Evolutionary conservation across 176 grass and related monocot genomes (phyloP).

Genomic region (Triticum urartu): DNA sequence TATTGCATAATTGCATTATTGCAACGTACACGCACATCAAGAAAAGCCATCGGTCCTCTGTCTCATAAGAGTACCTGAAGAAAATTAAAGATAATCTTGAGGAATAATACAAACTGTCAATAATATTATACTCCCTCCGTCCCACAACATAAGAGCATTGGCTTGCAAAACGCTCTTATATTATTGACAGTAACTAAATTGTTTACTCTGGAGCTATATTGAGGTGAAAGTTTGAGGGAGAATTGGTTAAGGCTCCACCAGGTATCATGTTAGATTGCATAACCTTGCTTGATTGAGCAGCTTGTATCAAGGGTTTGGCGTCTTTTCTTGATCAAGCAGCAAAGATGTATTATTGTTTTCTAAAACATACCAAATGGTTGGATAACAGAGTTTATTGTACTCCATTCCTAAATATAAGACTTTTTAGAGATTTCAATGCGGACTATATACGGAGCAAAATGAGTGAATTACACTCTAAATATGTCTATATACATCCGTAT

Average conservation of each 20-base stretch:
- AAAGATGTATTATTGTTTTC: background rate
- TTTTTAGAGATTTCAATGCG: too few species aligned
- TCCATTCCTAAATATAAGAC: too few species aligned
- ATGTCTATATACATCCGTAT: too few species aligned
- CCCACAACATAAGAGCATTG: too few species aligned
- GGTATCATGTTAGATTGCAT: background rate
- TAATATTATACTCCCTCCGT: background rate
- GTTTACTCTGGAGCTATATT: background rate
- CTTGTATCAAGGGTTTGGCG: background rate
- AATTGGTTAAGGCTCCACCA: background rate
- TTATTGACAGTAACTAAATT: background rate
- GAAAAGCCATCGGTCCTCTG: background rate
- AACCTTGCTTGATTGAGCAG: background rate
- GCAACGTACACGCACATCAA: background rate
- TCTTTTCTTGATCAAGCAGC: conserved; percentile 4
- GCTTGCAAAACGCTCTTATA: too few species aligned
- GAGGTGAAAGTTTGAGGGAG: background rate
- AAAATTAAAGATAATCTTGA: conserved; percentile 22
- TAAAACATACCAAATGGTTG: conserved; percentile 3
- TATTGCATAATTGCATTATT: too few species aligned
- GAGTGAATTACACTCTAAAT: too few species aligned
- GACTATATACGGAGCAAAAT: too few species aligned
- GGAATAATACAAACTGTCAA: background rate
- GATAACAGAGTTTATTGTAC: background rate
- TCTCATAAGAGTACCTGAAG: conserved; percentile 3